Base-by-base conservation (phyloP, 495 filamentous ascomycete species). In the Xylaria telfairii region DNA sequence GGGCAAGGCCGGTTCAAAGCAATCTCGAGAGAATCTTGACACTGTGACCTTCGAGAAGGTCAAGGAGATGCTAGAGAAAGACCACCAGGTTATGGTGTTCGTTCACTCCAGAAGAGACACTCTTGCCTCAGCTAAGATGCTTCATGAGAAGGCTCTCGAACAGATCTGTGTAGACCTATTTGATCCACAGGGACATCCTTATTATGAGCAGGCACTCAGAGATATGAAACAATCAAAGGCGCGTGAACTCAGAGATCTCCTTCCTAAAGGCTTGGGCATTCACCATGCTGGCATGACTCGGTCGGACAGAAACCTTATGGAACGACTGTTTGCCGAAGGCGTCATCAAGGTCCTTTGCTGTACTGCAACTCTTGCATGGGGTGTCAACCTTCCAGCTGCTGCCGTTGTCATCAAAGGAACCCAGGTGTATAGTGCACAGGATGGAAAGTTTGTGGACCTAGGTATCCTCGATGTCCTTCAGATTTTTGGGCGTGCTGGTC, bases 371-470 rank as follows among this genome's bases (percentile, higher is more conserved):
- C 85, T 99, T 53, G 96, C 96, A 12, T 99, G 96, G 96, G 96
- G 96, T 89, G 95, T 99, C 73, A 99, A 99, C 83, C 88, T 99
- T 79, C 96, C 96, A 1, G 96, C 96, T 10, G 95, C 96, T 15
- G 97, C 96, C 3, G 96, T 99, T 30, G 87, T 99, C 65, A 99
- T 99, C 84, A 98, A 98, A 80, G 96, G 96, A 21, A 98, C 96
- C 7, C 94, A 98, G 78, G 83, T 99, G 3, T 99, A 99, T 81
- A 98, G 95, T 78, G 90, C 96, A 0, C 92, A 96, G 80, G 95
- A 96, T 69, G 96, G 96, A 80, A 96, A 95, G 83, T 98, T 98
- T 76, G 91, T 97, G 30, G 96, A 98, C 77, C 86, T 99, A 17
- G 95, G 96, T 12, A 99, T 99, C 73, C 88, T 99, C 4, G 96